phyloP scores from a whole-genome alignment of 73 alveolate species.

The Paramecium sexaurelia region DNA sequence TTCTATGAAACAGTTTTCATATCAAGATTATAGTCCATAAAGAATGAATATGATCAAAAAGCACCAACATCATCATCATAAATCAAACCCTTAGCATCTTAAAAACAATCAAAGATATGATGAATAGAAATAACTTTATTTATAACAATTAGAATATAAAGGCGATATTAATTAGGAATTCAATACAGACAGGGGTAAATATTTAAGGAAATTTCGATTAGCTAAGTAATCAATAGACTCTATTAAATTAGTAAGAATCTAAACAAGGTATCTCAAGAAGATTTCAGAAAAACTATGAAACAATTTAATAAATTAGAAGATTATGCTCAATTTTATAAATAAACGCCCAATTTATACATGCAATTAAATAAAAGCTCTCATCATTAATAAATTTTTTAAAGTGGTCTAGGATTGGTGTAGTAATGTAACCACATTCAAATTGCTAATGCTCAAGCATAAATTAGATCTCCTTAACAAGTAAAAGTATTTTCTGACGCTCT shows the following conservation, averaged over 20 bases:
- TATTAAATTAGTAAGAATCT: not conserved
- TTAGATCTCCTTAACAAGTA: conserved; percentile 1
- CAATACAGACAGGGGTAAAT: not conserved
- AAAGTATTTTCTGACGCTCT: conserved; percentile 51
- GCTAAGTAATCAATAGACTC: not conserved
- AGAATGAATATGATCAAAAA: conserved; percentile 20
- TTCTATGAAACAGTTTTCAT: not conserved
- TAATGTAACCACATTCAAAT: not conserved
- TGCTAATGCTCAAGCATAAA: conserved; percentile 5
- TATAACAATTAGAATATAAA: not conserved
- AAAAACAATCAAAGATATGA: not conserved
- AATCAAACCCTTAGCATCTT: not conserved
- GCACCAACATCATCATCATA: conserved; percentile 11
- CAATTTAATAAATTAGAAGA: conserved; percentile 1
- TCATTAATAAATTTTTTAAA: not conserved
- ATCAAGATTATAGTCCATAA: conserved; percentile 14
- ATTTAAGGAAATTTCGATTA: not conserved
- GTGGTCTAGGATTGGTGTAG: conserved; percentile 26
- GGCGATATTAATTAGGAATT: not conserved
- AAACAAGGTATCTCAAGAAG: not conserved
- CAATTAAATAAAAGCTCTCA: not conserved
- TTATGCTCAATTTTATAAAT: conserved; percentile 1
- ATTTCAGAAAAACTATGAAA: conserved; percentile 35
- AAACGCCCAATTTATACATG: conserved; percentile 8
- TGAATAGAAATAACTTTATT: not conserved